A percentile compares a stretch with the other conserved stretches of the same genome.
Evolutionary conservation across 2,329 filamentous ascomycete genomes (phyloP).

Genomic region (Botryosphaeria dothidea): DNA sequence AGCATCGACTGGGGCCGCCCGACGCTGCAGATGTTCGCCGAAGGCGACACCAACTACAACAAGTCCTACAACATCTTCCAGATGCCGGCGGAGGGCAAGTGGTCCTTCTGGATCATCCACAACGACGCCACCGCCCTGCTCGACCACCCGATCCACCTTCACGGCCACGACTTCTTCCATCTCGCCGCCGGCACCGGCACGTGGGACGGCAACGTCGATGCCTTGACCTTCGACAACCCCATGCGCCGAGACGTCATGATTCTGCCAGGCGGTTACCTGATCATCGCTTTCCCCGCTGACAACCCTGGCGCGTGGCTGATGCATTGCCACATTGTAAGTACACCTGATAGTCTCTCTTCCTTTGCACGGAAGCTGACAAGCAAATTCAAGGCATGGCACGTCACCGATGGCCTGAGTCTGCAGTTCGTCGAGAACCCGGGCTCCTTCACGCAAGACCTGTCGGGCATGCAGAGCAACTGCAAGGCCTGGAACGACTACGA

Average conservation of each 20-base stretch:
- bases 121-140: constrained; percentile 30
- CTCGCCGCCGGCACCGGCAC: constrained; percentile 35
- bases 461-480: constrained; percentile 30
- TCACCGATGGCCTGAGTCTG: constrained; percentile 46
- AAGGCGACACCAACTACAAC: constrained; percentile 28
- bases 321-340: constrained; percentile 21
- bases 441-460: constrained; percentile 27
- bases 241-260: constrained; percentile 41
- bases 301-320: constrained; percentile 50
- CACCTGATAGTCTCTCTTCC: not conserved
- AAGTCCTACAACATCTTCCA: constrained; percentile 32
- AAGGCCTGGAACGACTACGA: constrained; percentile 35
- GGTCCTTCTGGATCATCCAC: constrained; percentile 54
- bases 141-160: constrained; percentile 44
- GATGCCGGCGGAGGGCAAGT: constrained; percentile 31
- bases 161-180: constrained; percentile 45
- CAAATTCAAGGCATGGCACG: constrained; percentile 33
- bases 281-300: constrained; percentile 54
- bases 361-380: not conserved
- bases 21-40: constrained; percentile 37
- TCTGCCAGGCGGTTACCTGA: constrained; percentile 45
- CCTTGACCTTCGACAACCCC: constrained; percentile 40
- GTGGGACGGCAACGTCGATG: constrained; percentile 35
- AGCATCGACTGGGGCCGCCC: constrained; percentile 38
- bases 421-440: constrained; percentile 53